Base-by-base conservation (phyloP, 768 basidiomycete genomes). In the Lentinula aciculospora region DNA sequence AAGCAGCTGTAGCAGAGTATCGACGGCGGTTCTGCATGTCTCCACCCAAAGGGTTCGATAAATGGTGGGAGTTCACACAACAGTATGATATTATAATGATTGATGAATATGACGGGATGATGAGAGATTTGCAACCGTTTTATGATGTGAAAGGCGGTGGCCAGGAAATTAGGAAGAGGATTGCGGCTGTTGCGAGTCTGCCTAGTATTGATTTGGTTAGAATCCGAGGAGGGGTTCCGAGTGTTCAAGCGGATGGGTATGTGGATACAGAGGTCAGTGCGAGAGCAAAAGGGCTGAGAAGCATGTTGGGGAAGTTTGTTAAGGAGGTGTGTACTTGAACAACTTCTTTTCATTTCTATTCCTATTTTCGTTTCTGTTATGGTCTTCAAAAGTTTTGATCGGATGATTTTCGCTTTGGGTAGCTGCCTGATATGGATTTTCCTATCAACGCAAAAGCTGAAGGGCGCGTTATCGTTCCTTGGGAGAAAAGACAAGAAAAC, bases 21-120 rank as follows among this genome's bases (percentile, higher is more conserved):
- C 82, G 75, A 62, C 73, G 79, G 57, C 78, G 94, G 58, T 94
- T 96, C 69, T 74, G 75, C 10, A 81, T 89, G 36, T 72, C 83
- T 36, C 97, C 97, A 3, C 96, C 97, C 0, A 48, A 82, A 79
- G 40, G 96, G 94, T 99, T 98, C 62, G 95, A 94, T 66, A 73
- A 80, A 28, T 98, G 96, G 95, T 96, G 85, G 82, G 67, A 71
- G 47, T 98, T 93, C 69, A 89, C 87, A 12, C 73, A 80, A 68
- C 75, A 83, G 55, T 80, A 92, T 69, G 72, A 81, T 4, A 85
- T 91, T 44, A 81, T 84, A 64, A 83, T 98, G 72, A 76, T 90
- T 4, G 96, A 98, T 69, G 96, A 98, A 68, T 98, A 93, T 65
- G 92, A 92, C 59, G 79, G 81, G 4, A 76, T 96, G n/a, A 66